These are phyloP conservation scores for Carex sylvatica DNA, from an alignment of 202 grass and related monocot genomes.

Conservation along the genomic window DNA sequence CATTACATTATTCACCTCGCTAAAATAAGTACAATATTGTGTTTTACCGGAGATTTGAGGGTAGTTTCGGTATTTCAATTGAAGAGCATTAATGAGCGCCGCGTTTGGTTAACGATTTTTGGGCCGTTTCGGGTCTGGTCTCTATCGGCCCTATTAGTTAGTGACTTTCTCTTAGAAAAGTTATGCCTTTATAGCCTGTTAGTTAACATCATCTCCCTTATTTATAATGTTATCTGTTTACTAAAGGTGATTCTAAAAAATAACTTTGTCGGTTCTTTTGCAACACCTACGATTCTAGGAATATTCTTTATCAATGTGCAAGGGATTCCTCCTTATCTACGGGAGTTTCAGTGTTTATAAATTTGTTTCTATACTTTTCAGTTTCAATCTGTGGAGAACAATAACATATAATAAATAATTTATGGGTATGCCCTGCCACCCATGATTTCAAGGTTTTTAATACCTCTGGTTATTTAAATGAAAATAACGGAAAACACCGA, in stretches of 20 bases:
- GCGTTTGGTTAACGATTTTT: not conserved
- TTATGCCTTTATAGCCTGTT: not conserved
- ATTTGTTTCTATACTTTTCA: not conserved
- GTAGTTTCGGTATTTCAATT: not conserved
- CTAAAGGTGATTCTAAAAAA: not conserved
- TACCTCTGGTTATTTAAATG: not conserved
- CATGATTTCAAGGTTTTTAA: not conserved
- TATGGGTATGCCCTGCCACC: not conserved
- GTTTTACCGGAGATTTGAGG: not conserved
- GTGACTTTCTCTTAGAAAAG: not conserved
- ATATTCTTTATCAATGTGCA: not conserved
- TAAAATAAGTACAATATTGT: not conserved
- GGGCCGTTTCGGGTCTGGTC: not conserved
- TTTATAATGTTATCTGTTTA: not conserved
- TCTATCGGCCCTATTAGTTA: not conserved
- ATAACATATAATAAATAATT: not conserved
- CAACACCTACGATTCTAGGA: not conserved
- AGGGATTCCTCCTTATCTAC: too few species aligned
- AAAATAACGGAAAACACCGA: not conserved
- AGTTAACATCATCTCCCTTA: not conserved
- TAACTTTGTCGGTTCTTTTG: not conserved
- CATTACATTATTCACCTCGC: constrained; percentile 1
- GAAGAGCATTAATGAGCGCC: not conserved
- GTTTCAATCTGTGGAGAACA: not conserved
- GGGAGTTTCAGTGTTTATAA: not conserved